Percentiles rank a stretch among this genome's conserved stretches.
Conservation (phyloP, 202 grass and related monocot genomes). For the Setaria viridis region DNA sequence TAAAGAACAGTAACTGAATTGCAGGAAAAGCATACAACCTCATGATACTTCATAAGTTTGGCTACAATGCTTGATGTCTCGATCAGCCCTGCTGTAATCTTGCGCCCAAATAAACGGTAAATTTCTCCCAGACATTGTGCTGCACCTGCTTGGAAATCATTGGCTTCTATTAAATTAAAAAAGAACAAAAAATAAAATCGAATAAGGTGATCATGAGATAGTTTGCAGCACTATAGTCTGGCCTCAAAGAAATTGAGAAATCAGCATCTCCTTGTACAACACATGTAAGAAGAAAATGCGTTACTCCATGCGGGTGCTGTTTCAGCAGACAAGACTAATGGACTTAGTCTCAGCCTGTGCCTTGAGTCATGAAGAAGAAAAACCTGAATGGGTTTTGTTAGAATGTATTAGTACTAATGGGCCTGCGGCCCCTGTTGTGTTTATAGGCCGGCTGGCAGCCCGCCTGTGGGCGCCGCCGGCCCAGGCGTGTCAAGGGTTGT, state of each 20-base stretch:
- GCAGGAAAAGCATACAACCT: constrained; percentile 60
- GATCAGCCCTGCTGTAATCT: constrained; percentile 86
- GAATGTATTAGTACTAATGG: no score
- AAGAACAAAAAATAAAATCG: constrained; percentile 17
- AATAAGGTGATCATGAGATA: constrained; percentile 15
- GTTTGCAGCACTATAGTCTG: constrained; percentile 23
- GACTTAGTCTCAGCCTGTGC: no score
- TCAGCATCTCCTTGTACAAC: constrained; percentile 29
- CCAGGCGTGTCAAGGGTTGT: no score
- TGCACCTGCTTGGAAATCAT: constrained; percentile 65
- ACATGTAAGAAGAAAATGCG: constrained; percentile 13
- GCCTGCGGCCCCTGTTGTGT: no score
- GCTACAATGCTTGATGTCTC: constrained; percentile 90
- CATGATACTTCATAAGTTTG: constrained; percentile 94
- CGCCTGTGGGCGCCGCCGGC: no score
- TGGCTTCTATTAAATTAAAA: constrained; percentile 9
- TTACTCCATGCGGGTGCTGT: constrained; percentile 4
- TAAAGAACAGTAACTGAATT: constrained; percentile 43
- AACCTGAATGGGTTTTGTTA: no score
- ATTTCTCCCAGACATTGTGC: constrained; percentile 91
- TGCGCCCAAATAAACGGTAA: constrained; percentile 83
- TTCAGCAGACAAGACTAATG: background rate
- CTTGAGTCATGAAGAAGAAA: no score
- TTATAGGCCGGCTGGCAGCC: no score
- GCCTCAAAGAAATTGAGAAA: constrained; percentile 35